Evolutionary conservation across 257 asterid species (phyloP), one percentile per base, ranked within the genome.

Genomic region (Scutellaria barbata): DNA sequence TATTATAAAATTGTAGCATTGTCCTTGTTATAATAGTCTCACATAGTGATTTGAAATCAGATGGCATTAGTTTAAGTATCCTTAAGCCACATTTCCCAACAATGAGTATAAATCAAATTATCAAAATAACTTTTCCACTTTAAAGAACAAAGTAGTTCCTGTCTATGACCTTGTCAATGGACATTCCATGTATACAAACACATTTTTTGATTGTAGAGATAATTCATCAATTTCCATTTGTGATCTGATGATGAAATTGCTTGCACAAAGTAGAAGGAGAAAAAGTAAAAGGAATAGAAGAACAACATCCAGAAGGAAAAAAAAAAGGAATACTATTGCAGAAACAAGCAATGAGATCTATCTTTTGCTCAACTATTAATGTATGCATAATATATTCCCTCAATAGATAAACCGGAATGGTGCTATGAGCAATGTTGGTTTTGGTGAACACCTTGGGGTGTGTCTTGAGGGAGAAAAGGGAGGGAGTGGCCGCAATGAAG

Each of bases 311-410:
- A 30, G 35, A 30, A 30, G 35, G 14, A 14, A 17, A 52, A 11
- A 54, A n/a, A 66, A 2, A 12, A 12, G 13, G 17, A 60, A 12
- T 8, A 39, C 1, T 48, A 13, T 16, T 11, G n/a, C 54, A 48
- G 18, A 30, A 9, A 30, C 35, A 30, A 2, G 5, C 6, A 2
- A 11, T 11, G 20, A 57, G 18, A 25, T 25, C 10, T 5, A 55
- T 5, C 7, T 10, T 0, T 20, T 54, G 40, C 3, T 5, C 14
- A 9, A 55, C 20, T 53, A 53, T 9, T 20, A 22, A 14, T 25
- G 43, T 46, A 25, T 48, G 62, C 56, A 63, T 5, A 10, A 63
- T 64, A 30, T 25, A 64, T 45, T 64, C 25, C 40, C 46, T 51
- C 10, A 20, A 17, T 10, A 14, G 10, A 51, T 8, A 51, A 17